phyloP scores from a whole-genome alignment of 176 grass and related monocot genomes.

The Dendrocalamus sinicus region DNA sequence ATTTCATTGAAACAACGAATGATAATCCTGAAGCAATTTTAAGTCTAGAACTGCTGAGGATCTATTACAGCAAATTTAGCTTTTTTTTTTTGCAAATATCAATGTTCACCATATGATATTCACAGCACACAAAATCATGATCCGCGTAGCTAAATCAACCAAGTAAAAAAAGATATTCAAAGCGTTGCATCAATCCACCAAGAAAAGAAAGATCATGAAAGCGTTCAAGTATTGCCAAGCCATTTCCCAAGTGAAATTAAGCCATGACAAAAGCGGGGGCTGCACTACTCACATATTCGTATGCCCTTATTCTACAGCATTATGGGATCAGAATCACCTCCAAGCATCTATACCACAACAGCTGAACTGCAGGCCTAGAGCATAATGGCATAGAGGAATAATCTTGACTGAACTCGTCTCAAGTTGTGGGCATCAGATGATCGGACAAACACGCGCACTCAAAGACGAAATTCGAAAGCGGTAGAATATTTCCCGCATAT shows the following conservation, averaged over 20 bases:
- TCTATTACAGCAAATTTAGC: neutral
- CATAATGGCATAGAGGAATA: constrained; percentile 16
- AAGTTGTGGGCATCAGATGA: constrained; percentile 22
- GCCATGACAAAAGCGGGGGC: constrained; percentile 19
- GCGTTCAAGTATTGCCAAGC: neutral
- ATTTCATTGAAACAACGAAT: neutral
- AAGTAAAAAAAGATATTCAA: neutral
- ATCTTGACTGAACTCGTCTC: constrained; percentile 13
- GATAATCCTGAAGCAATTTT: constrained; percentile 22
- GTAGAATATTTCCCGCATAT: constrained; percentile 50
- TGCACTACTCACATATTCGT: constrained; percentile 2
- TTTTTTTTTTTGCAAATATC: constrained; percentile 7
- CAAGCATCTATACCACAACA: constrained; percentile 40
- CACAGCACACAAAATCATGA: constrained; percentile 11
- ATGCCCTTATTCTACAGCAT: constrained; percentile 39
- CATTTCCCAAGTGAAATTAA: constrained; percentile 31
- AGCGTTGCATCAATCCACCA: neutral
- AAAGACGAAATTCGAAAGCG: neutral
- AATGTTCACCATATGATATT: neutral
- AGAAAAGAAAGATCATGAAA: constrained; percentile 27
- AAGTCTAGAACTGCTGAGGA: neutral
- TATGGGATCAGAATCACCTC: constrained; percentile 37
- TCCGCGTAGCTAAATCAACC: neutral
- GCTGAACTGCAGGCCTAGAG: constrained; percentile 15
- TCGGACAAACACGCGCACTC: constrained; percentile 6